Base-by-base conservation (phyloP, 805 yeast species). In the Kregervanrija fluxuum region DNA sequence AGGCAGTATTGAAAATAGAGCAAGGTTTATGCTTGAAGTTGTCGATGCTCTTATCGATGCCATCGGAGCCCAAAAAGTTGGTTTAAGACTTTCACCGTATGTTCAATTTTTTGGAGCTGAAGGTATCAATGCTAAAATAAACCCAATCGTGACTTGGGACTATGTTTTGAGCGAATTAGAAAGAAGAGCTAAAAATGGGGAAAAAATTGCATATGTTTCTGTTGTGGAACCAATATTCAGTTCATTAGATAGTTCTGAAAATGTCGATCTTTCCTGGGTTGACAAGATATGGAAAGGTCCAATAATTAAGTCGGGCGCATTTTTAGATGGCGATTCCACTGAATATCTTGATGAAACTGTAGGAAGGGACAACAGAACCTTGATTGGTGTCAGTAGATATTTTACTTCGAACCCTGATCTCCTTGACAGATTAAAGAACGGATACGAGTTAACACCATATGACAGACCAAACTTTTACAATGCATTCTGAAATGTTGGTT, bases 181-280 rank as follows among this genome's bases (percentile, higher is more conserved):
- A 54, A 60, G 53, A 42, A 60, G 72, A 46, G 70, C 66, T 2
- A 44, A 53, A 12, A 47, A 51, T n/a, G 64, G 64, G 3, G 48
- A 59, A 9, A 42, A 53, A 46, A 40, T 59, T 17, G 59, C 57
- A 1, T 60, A 56, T 43, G 37, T 60, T n/a, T 57, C 63, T 6
- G 35, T 49, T 42, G 65, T 55, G n/a, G 97, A 89, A 54, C 81
- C 79, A 1, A 89, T 80, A 34, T 95, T 87, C 56, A 95, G 88
- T 56, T 65, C 87, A 51, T 56, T 45, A 33, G 17, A 28, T 8
- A 47, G 42, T 31, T 47, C 43, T 32, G 31, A 41, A 11, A 47
- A 46, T 16, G 35, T 45, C 9, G 49, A 48, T 33, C 41, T 49
- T n/a, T 37, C 46, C 30, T 56, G 50, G 53, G 49, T 47, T 12